Evolutionary conservation across 192 early-diverging fungal species (phyloP).

Genomic region (Umbelopsis sp.): DNA sequence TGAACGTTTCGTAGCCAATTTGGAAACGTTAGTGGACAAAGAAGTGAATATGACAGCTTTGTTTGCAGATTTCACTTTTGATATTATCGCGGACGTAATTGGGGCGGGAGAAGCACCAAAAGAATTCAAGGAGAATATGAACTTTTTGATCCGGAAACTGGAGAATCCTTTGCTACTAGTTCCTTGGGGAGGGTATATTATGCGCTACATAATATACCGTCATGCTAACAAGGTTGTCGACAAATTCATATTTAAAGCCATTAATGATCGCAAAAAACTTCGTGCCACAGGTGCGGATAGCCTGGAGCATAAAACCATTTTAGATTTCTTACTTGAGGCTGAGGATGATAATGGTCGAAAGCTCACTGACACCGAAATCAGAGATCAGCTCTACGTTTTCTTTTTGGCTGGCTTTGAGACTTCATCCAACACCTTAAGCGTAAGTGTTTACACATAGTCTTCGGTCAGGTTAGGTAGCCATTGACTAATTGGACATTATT

Average conservation of each 20-base stretch:
- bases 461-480: neutral
- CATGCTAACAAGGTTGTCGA: constrained; percentile 10
- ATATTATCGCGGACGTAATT: constrained; percentile 23
- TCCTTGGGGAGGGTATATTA: constrained; percentile 7
- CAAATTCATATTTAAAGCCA: constrained; percentile 13
- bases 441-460: neutral
- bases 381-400: constrained; percentile 19
- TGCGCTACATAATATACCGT: constrained; percentile 8
- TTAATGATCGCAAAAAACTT: neutral
- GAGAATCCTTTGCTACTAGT: neutral
- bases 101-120: constrained; percentile 9
- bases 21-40: constrained; percentile 2
- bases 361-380: constrained; percentile 8
- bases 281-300: neutral
- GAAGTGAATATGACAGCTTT: constrained; percentile 5
- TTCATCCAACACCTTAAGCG: constrained; percentile 10
- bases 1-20: constrained; percentile 1
- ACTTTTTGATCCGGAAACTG: constrained; percentile 2
- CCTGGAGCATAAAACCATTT: constrained; percentile 1
- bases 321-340: constrained; percentile 21
- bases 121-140: constrained; percentile 16
- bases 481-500: neutral
- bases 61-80: constrained; percentile 1
- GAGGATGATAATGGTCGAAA: constrained; percentile 18
- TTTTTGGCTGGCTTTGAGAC: constrained; percentile 23